Evolutionary conservation across 495 filamentous ascomycete genomes (phyloP), one percentile per base, ranked within the genome.

Genomic region (Neurospora sp.): DNA sequence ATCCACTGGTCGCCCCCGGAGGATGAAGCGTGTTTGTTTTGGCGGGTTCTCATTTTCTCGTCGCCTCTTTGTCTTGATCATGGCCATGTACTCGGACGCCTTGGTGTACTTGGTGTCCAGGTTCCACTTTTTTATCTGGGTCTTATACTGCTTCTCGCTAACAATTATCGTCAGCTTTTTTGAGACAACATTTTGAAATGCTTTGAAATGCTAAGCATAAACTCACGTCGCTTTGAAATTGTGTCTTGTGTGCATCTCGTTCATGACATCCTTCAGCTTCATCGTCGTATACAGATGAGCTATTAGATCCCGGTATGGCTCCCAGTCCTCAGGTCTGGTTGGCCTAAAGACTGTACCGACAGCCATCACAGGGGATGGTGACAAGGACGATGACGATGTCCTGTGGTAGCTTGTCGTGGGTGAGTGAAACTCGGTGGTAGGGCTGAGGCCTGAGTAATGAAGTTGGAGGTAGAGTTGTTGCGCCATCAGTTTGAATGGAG

Each of bases 41-140:
- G 78, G 72, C 8, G 81, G 79, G 42, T 79, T 74, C 31, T 76
- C 72, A 48, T 72, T 70, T 41, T 80, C 74, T 20, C 80, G 70
- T 70, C 75, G 72, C 12, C 79, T 72, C 71, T 80, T 80, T 6
- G 74, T 79, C 75, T 80, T 76, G 71, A 82, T 78, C 78, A 82
- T 81, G 78, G 77, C 78, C 72, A 82, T 74, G 76, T 82, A 82
- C 72, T 82, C 81, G 31, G 76, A 80, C 4, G 76, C 76, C 72
- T 82, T 82, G 74, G 78, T 81, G 72, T 82, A 82, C 73, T 82
- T 82, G 70, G 79, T 82, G 75, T 82, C 81, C 31, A 82, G 78
- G 39, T 77, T 81, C 81, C 81, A 82, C 75, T 81, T 81, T 70
- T 82, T 82, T 71, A 82, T 74, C 73, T 82, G 80, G 1, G 79